Evolutionary conservation across 1,284 basidiomycete species (phyloP).

Genomic region (Coniferiporia weirii): DNA sequence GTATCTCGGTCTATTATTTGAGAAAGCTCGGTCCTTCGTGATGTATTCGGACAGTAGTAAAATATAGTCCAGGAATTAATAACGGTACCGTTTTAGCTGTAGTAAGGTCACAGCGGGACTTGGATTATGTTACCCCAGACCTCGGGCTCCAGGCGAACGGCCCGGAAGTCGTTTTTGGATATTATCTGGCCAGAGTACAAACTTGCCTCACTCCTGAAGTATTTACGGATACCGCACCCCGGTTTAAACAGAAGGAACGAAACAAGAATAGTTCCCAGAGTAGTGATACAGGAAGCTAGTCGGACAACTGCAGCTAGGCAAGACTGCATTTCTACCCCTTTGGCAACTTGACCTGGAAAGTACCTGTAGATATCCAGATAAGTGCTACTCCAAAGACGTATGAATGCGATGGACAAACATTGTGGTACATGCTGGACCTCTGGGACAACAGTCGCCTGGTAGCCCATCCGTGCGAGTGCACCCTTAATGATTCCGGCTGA

Average conservation of each 20-base stretch:
- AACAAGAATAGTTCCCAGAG: not conserved
- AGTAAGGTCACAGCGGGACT: too few species aligned
- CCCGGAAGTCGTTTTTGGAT: not conserved
- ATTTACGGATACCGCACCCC: not conserved
- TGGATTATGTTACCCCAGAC: too few species aligned
- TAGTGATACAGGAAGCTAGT: not conserved
- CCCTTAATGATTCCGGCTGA: slow-evolving; percentile 80
- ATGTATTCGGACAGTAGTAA: too few species aligned
- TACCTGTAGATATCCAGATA: slow-evolving; percentile 9
- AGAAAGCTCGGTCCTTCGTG: too few species aligned
- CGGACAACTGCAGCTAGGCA: not conserved
- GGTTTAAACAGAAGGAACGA: not conserved
- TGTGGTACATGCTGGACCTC: slow-evolving; percentile 81
- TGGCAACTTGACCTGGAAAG: slow-evolving; percentile 18
- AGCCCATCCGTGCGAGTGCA: slow-evolving; percentile 74
- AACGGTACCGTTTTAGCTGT: too few species aligned
- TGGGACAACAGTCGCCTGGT: slow-evolving; percentile 65
- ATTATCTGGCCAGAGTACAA: not conserved
- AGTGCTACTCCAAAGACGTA: not conserved
- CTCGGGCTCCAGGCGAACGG: too few species aligned
- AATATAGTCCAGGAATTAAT: too few species aligned
- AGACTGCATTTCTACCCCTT: not conserved
- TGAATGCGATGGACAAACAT: slow-evolving; percentile 47
- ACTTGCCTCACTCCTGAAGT: not conserved
- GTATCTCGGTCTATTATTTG: too few species aligned